Percentiles rank a stretch among this genome's conserved stretches.
phyloP scores from a whole-genome alignment of 495 filamentous ascomycete genomes.

The Talaromyces thailandensis region DNA sequence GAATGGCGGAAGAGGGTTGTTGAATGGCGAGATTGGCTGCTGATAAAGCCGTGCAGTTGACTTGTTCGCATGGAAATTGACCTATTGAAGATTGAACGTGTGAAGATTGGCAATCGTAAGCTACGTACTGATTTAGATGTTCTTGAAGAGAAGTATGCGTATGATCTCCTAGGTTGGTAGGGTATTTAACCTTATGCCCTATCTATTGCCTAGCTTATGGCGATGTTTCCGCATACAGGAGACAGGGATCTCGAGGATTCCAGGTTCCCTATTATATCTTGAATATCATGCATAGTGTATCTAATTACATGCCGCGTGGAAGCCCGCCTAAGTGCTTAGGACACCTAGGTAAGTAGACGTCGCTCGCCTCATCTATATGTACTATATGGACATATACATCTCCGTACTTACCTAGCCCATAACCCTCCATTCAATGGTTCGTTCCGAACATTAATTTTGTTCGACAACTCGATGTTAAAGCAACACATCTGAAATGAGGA shows the following conservation, averaged over 20 bases:
- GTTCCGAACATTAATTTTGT: too few relatives aligned
- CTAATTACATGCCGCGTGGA: too few relatives aligned
- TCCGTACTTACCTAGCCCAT: too few relatives aligned
- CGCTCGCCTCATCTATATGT: too few relatives aligned
- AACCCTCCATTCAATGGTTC: too few relatives aligned
- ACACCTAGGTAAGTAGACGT: too few relatives aligned
- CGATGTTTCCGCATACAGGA: background rate
- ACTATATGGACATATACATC: too few relatives aligned
- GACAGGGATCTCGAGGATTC: background rate
- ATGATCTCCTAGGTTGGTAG: background rate
- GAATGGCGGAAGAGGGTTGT: conserved; percentile 2
- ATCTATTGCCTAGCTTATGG: background rate
- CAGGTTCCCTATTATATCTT: too few relatives aligned
- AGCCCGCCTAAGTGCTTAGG: too few relatives aligned
- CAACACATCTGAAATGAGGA: too few relatives aligned
- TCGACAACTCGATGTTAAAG: too few relatives aligned
- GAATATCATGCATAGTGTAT: too few relatives aligned
- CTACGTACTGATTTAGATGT: background rate
- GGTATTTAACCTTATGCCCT: background rate
- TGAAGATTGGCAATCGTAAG: background rate
- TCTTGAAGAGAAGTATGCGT: background rate
- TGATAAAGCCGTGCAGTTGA: background rate
- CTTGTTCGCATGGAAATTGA: background rate
- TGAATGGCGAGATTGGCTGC: conserved; percentile 5
- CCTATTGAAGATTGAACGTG: background rate